A percentile compares a stretch with the other conserved stretches of the same genome.
Conservation (phyloP, 164 flowering plant species). For the Amborella trichopoda region DNA sequence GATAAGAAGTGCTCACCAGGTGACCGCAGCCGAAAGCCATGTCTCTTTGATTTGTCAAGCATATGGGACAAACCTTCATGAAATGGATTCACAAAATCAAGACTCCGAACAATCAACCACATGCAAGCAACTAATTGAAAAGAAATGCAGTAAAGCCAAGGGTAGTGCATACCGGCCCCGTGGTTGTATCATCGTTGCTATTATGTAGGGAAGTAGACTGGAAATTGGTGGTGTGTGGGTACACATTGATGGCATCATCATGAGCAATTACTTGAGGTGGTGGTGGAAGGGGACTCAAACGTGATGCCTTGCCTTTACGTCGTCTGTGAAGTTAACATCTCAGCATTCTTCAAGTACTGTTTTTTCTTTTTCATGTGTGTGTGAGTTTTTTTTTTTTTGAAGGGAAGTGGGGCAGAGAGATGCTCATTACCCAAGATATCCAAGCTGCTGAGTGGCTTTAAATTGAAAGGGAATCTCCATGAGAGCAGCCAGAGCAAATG, state of each 20-base stretch:
- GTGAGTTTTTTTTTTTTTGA: not conserved
- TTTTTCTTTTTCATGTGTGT: slow-evolving; percentile 6
- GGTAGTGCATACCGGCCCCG: slow-evolving; percentile 30
- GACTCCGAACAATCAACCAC: not conserved
- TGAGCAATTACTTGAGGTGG: slow-evolving; percentile 56
- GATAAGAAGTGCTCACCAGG: slow-evolving; percentile 28
- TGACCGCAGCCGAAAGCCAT: slow-evolving; percentile 96
- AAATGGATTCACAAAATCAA: not conserved
- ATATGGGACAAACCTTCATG: slow-evolving; percentile 74
- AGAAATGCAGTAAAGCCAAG: not conserved
- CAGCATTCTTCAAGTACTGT: not conserved
- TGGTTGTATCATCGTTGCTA: slow-evolving; percentile 1
- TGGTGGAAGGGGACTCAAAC: slow-evolving; percentile 47
- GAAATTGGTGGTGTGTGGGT: slow-evolving; percentile 10
- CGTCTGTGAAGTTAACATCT: slow-evolving; percentile 10
- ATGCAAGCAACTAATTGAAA: not conserved
- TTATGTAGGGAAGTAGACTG: slow-evolving; percentile 3
- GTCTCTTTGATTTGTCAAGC: slow-evolving; percentile 70
- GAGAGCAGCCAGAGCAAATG: slow-evolving; percentile 84
- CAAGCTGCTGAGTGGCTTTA: slow-evolving; percentile 46
- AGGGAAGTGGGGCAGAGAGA: not conserved
- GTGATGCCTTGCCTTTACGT: slow-evolving; percentile 11
- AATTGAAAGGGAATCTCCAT: slow-evolving; percentile 91
- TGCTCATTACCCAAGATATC: slow-evolving; percentile 20
- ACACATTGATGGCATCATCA: slow-evolving; percentile 27